Base-by-base conservation (phyloP, 192 early-diverging fungal genomes). In the Chytriomyces confervae region DNA sequence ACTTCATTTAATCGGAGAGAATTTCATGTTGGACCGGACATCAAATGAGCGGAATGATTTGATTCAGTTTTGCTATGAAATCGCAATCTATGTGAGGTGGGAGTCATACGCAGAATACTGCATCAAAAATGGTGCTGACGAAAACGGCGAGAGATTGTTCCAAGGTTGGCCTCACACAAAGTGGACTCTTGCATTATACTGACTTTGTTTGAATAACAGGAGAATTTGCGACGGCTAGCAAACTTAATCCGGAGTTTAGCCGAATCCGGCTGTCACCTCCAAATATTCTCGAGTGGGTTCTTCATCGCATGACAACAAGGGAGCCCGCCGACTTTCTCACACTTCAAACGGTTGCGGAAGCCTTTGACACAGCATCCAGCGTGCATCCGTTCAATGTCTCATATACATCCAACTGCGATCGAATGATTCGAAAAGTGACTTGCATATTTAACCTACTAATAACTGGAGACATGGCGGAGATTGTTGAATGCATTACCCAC, bases 401-500 rank as follows among this genome's bases (percentile, higher is more conserved):
- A 11, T 27, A 23, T 27, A 13, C 11, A 13, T 23, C 24, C 18
- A 0, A 13, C 24, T 13, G 16, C 27, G 24, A 11, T 43, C 24
- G 24, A 27, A 16, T 13, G 13, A 16, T 65, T 13, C 18, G 16
- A 20, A 16, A 65, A 65, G 24, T 65, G 11, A 65, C 63, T 13
- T 16, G 24, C 13, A 23, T 65, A 23, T 65, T 20, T 65, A 43
- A 65, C 20, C 24, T 13, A 13, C 24, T 16, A 3, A 23, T 16
- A 16, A 29, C 27, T 13, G 63, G 6, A 20, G 13, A 13, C 53
- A 20, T 65, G 27, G 36, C 11, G 18, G 24, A 16, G 18, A 65
- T 89, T 29, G 85, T 91, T 0, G 60, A 69, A 23, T 76, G 76
- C 24, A 82, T 91, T 46, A 82, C 78, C 5, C 50, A 69, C 2